phyloP scores from a whole-genome alignment of 176 grass and related monocot species.

The Oryza coarctata region DNA sequence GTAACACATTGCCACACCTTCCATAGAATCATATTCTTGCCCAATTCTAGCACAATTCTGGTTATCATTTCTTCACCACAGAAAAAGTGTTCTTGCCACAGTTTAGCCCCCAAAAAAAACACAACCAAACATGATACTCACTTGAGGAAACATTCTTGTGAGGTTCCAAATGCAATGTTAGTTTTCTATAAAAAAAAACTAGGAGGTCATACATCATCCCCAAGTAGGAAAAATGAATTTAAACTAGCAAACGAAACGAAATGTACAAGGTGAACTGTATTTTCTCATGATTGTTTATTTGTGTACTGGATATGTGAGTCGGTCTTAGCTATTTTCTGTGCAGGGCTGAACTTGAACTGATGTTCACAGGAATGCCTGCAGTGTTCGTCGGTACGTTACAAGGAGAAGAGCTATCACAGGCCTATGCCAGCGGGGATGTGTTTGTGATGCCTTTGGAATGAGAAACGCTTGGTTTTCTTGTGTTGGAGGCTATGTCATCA shows the following conservation, averaged over 20 bases:
- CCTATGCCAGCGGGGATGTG: slow-evolving; percentile 73
- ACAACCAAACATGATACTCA: not conserved
- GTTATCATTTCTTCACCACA: not conserved
- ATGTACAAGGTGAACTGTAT: not conserved
- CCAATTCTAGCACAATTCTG: not conserved
- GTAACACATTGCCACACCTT: not conserved
- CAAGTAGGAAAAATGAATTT: not conserved
- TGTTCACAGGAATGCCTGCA: slow-evolving; percentile 68
- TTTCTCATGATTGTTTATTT: not conserved
- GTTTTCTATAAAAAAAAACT: not conserved
- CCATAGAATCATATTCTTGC: not conserved
- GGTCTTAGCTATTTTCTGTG: not conserved
- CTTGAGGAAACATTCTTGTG: not conserved
- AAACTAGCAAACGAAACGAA: not conserved
- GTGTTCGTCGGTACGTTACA: slow-evolving; percentile 71
- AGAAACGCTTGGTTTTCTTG: slow-evolving; percentile 73
- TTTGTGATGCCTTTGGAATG: slow-evolving; percentile 79
- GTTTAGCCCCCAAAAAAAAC: not conserved
- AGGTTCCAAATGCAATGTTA: not conserved
- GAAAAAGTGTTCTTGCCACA: not conserved
- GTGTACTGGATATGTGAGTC: not conserved
- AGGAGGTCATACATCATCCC: not conserved
- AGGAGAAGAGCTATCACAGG: slow-evolving; percentile 68
- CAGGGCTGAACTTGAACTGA: slow-evolving; percentile 61
- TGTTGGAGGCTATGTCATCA: slow-evolving; percentile 76